Conservation (phyloP, 1,139 yeast genomes). For the Saccharomyces hybrid region DNA sequence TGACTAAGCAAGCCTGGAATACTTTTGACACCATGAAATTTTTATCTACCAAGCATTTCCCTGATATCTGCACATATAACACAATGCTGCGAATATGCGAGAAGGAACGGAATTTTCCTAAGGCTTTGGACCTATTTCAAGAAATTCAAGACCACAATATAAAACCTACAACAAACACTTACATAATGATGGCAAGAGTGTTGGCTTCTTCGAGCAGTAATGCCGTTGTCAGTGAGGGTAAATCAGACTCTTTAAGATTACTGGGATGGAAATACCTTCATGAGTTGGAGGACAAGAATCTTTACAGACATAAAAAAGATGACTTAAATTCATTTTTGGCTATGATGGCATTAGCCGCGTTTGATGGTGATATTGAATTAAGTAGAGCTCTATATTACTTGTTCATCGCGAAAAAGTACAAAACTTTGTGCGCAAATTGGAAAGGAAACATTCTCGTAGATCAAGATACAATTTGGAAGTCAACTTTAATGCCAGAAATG, state of each 20-base stretch:
- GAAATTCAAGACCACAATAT: constrained; percentile 52
- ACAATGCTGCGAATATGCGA: constrained; percentile 63
- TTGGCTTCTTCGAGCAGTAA: constrained; percentile 69
- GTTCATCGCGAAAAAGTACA: constrained; percentile 26
- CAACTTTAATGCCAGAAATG: constrained; percentile 38
- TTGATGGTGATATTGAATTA: constrained; percentile 70
- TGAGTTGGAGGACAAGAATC: constrained; percentile 50
- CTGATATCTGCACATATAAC: constrained; percentile 61
- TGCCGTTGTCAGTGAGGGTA: constrained; percentile 27
- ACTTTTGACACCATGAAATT: constrained; percentile 85
- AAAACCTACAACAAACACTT: constrained; percentile 43
- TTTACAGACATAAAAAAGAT: constrained; percentile 22
- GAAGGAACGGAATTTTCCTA: constrained; percentile 55
- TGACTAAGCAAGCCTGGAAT: constrained; percentile 57
- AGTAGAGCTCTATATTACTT: constrained; percentile 62
- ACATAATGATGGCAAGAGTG: constrained; percentile 58
- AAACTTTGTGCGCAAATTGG: neutral
- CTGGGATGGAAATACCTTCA: constrained; percentile 69
- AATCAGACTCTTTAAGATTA: constrained; percentile 23
- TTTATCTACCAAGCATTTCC: constrained; percentile 53
- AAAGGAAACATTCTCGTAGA: constrained; percentile 9
- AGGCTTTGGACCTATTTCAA: constrained; percentile 65
- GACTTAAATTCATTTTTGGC: constrained; percentile 43
- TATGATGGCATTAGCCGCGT: constrained; percentile 66
- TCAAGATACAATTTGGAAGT: constrained; percentile 13